Percentiles rank a stretch among this genome's conserved stretches.
These are phyloP conservation scores for Lotus japonicus DNA, from an alignment of 306 rosid species.

Conservation along the genomic window DNA sequence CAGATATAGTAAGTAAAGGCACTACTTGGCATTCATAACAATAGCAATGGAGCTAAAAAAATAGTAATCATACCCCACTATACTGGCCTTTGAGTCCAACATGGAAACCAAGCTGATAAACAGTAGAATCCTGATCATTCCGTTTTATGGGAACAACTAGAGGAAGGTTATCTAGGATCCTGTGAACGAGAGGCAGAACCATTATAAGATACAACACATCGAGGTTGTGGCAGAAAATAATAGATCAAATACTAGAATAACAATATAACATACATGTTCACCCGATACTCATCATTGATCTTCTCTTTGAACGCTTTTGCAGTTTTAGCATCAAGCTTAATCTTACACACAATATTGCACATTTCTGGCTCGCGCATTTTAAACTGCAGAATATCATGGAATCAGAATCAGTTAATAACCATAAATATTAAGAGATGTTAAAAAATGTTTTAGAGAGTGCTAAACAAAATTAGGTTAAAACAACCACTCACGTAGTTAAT, in stretches of 20 bases:
- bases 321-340: slow-evolving; percentile 65
- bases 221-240: not conserved
- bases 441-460: not conserved
- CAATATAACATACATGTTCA: slow-evolving; percentile 66
- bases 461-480: not conserved
- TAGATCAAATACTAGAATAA: not conserved
- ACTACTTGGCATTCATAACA: slow-evolving; percentile 11
- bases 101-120: slow-evolving; percentile 83
- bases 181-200: slow-evolving; percentile 26
- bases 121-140: slow-evolving; percentile 63
- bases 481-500: not conserved
- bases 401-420: slow-evolving; percentile 15
- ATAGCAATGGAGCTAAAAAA: slow-evolving; percentile 16
- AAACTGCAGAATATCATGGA: slow-evolving; percentile 47
- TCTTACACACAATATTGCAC: slow-evolving; percentile 62
- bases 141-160: slow-evolving; percentile 75
- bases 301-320: slow-evolving; percentile 88
- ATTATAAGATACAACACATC: slow-evolving; percentile 10
- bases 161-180: slow-evolving; percentile 98
- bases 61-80: slow-evolving; percentile 49
- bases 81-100: slow-evolving; percentile 89
- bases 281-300: slow-evolving; percentile 91
- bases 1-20: slow-evolving; percentile 19
- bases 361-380: slow-evolving; percentile 91
- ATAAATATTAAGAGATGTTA: not conserved